A percentile compares a stretch with the other conserved stretches of the same genome.
Evolutionary conservation across 768 basidiomycete genomes (phyloP).

Genomic region (Boletus rubescentipes): DNA sequence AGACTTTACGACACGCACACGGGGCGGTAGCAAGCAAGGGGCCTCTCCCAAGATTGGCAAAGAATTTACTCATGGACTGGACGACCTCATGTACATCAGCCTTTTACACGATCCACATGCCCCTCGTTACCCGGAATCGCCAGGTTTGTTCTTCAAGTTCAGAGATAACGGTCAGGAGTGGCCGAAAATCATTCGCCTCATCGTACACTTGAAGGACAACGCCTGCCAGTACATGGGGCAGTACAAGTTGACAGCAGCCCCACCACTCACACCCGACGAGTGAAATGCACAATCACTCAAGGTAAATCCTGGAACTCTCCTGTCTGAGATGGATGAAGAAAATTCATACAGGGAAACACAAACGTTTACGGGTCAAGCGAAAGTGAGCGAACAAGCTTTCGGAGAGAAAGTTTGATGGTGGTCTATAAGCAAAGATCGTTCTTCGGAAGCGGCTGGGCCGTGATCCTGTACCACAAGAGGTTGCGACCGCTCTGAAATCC

Average conservation of each 20-base stretch:
- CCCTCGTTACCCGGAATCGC: conserved; percentile 16
- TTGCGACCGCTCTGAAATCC: background rate
- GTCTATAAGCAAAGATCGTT: conserved; percentile 5
- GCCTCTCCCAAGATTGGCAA: conserved; percentile 7
- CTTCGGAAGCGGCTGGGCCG: conserved; percentile 7
- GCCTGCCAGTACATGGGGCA: conserved; percentile 15
- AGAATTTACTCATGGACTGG: conserved; percentile 9
- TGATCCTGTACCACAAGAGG: conserved; percentile 9
- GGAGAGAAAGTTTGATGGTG: background rate
- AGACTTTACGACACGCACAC: background rate
- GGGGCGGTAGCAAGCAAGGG: conserved; percentile 8
- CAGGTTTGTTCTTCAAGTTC: conserved; percentile 9
- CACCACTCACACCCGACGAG: conserved; percentile 2
- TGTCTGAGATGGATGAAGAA: too few relatives aligned
- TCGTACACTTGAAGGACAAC: conserved; percentile 10
- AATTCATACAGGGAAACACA: background rate
- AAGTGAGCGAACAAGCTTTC: conserved; percentile 7
- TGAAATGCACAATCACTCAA: conserved; percentile 5
- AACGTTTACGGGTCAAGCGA: conserved; percentile 7
- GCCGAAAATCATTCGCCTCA: conserved; percentile 11
- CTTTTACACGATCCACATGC: conserved; percentile 7
- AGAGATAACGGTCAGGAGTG: conserved; percentile 4
- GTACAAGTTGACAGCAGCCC: conserved; percentile 11
- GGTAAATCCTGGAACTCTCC: background rate
- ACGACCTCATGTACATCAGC: conserved; percentile 15